These are phyloP conservation scores for Neodidymelliopsis sp. DNA, from an alignment of 2,329 filamentous ascomycete species.

Conservation along the genomic window DNA sequence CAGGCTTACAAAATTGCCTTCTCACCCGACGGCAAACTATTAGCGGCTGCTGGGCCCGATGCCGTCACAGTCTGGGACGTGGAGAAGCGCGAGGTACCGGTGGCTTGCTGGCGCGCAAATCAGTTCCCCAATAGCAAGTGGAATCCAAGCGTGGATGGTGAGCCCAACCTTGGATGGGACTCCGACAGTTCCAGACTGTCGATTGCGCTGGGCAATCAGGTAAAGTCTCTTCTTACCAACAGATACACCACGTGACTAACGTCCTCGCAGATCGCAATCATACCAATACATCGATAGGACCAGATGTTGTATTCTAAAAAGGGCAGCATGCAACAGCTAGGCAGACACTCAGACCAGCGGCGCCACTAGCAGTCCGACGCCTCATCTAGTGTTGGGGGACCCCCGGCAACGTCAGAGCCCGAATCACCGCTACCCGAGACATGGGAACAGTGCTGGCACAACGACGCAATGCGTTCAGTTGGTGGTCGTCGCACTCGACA, in stretches of 20 bases:
- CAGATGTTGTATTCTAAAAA: background rate
- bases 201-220: conserved; percentile 49
- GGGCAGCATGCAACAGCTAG: background rate
- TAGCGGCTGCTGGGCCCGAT: conserved; percentile 55
- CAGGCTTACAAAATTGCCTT: conserved; percentile 54
- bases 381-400: too few species aligned
- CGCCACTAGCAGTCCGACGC: too few species aligned
- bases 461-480: too few species aligned
- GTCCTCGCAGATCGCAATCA: conserved; percentile 42
- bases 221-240: conserved; percentile 18
- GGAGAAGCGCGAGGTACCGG: conserved; percentile 43
- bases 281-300: conserved; percentile 39
- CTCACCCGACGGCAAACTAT: conserved; percentile 52
- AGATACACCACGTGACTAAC: conserved; percentile 11
- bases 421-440: too few species aligned
- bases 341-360: background rate
- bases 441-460: too few species aligned
- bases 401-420: too few species aligned
- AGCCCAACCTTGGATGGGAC: conserved; percentile 50
- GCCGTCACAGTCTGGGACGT: conserved; percentile 56
- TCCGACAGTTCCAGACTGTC: conserved; percentile 49
- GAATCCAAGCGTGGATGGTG: conserved; percentile 43
- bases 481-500: too few species aligned
- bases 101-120: conserved; percentile 47
- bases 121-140: conserved; percentile 37